phyloP scores from a whole-genome alignment of 345 rosid species.

The Physaria fendleri region DNA sequence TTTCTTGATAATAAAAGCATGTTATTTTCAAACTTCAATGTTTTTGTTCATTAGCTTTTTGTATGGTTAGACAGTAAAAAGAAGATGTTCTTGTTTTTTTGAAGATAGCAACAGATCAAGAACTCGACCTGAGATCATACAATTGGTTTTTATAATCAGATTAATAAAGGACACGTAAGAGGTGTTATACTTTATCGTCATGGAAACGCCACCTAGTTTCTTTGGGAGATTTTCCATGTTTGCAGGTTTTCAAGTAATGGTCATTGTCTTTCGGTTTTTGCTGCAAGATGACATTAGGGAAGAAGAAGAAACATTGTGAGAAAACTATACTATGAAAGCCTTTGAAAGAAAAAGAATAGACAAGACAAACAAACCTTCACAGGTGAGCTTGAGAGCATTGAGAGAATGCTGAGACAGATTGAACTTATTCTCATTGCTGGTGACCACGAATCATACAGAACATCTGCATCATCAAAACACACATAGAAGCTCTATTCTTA shows the following conservation, averaged over 20 bases:
- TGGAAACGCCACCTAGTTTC: slow-evolving; percentile 99
- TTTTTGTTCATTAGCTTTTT: neutral
- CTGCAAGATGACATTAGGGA: slow-evolving; percentile 56
- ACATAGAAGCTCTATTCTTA: neutral
- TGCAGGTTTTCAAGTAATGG: slow-evolving; percentile 89
- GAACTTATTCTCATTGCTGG: slow-evolving; percentile 98
- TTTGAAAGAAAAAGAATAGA: neutral
- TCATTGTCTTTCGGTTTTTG: slow-evolving; percentile 97
- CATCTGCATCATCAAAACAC: slow-evolving; percentile 36
- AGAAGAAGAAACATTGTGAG: neutral
- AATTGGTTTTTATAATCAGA: slow-evolving; percentile 10
- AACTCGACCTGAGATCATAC: slow-evolving; percentile 18
- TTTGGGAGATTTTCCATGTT: slow-evolving; percentile 92
- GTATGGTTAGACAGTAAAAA: neutral
- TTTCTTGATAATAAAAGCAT: slow-evolving; percentile 1
- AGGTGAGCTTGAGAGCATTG: slow-evolving; percentile 95
- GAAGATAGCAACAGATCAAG: slow-evolving; percentile 17
- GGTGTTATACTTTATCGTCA: slow-evolving; percentile 74
- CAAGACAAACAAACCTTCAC: slow-evolving; percentile 51
- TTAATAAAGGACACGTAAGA: neutral
- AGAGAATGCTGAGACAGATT: slow-evolving; percentile 93
- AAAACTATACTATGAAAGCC: neutral
- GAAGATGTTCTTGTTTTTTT: slow-evolving; percentile 9
- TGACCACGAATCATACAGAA: slow-evolving; percentile 96
- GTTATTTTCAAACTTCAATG: neutral